Percentiles rank a stretch among this genome's conserved stretches.
Conservation (phyloP, 2,329 filamentous ascomycete genomes). For the Colletotrichum sidae region DNA sequence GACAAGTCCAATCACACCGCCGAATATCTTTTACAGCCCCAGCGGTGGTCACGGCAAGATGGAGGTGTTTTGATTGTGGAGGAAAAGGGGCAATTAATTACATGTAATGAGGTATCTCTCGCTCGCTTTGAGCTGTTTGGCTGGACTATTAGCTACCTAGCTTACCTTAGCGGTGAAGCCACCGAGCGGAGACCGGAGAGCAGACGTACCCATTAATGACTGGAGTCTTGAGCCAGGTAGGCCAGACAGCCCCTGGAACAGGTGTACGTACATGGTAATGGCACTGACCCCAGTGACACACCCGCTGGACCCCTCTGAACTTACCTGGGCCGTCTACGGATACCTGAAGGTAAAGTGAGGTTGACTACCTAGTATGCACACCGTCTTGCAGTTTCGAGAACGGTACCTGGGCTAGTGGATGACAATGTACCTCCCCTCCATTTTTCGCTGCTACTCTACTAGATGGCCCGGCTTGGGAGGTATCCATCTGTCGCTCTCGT, state of each 20-base stretch:
- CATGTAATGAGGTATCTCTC: conserved; percentile 1
- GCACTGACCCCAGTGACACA: conserved; percentile 36
- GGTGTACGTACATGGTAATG: not conserved
- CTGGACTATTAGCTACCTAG: not conserved
- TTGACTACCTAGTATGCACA: too few species aligned
- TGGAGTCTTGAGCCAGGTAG: conserved; percentile 30
- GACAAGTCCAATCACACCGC: conserved; percentile 33
- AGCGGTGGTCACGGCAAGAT: not conserved
- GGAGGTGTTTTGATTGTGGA: not conserved
- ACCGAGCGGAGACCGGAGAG: conserved; percentile 32
- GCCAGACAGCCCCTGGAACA: conserved; percentile 9
- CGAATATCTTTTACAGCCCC: conserved; percentile 10
- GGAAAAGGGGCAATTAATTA: conserved; percentile 3
- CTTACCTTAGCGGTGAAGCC: conserved; percentile 32
- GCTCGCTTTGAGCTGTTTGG: too few species aligned
- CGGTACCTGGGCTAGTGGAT: too few species aligned
- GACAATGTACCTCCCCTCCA: too few species aligned
- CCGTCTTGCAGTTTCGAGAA: too few species aligned
- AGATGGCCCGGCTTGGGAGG: too few species aligned
- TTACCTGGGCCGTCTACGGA: not conserved
- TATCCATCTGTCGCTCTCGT: too few species aligned
- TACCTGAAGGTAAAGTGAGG: too few species aligned
- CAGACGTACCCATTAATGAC: conserved; percentile 32
- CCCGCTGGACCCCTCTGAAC: conserved; percentile 36
- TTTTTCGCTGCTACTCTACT: conserved; percentile 17